Evolutionary conservation across 495 filamentous ascomycete species (phyloP).

Genomic region (Staphylotrichum longicolle): DNA sequence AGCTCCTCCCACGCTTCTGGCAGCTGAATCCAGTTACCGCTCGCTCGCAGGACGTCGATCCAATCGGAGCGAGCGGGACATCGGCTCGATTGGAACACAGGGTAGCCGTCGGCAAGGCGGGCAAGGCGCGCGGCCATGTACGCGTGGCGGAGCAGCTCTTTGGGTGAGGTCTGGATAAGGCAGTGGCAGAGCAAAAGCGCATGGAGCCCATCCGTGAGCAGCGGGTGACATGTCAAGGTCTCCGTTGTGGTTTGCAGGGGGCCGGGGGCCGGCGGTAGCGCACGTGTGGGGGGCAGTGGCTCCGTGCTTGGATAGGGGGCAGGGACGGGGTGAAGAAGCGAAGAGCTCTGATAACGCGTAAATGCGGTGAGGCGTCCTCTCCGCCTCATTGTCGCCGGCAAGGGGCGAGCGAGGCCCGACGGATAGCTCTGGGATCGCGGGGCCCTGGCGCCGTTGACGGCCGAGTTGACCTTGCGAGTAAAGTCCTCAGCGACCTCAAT

Average conservation of each 20-base stretch:
- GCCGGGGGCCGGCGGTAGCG: conserved; percentile 18
- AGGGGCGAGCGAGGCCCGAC: conserved; percentile 13
- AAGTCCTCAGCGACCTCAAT: conserved; percentile 65
- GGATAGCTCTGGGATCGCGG: conserved; percentile 23
- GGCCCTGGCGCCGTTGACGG: conserved; percentile 41
- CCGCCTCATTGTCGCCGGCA: conserved; percentile 7
- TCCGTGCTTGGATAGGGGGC: conserved; percentile 55
- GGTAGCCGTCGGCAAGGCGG: conserved; percentile 73
- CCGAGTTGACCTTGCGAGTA: conserved; percentile 59
- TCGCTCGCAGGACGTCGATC: conserved; percentile 67
- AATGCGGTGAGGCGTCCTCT: conserved; percentile 25
- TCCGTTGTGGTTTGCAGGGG: conserved; percentile 51
- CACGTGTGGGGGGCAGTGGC: conserved; percentile 27
- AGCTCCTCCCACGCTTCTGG: conserved; percentile 63
- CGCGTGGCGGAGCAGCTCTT: conserved; percentile 71
- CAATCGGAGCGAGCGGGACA: conserved; percentile 73
- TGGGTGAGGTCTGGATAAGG: conserved; percentile 69
- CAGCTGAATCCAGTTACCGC: conserved; percentile 64
- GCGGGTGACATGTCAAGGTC: conserved; percentile 73
- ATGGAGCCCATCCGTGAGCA: conserved; percentile 73
- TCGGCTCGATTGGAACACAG: conserved; percentile 70
- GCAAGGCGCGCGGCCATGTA: conserved; percentile 74
- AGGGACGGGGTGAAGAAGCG: conserved; percentile 54
- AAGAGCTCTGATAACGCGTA: conserved; percentile 57
- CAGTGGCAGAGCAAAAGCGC: conserved; percentile 68